Conservation (phyloP, 768 basidiomycete species). For the Tricholoma matsutake region DNA sequence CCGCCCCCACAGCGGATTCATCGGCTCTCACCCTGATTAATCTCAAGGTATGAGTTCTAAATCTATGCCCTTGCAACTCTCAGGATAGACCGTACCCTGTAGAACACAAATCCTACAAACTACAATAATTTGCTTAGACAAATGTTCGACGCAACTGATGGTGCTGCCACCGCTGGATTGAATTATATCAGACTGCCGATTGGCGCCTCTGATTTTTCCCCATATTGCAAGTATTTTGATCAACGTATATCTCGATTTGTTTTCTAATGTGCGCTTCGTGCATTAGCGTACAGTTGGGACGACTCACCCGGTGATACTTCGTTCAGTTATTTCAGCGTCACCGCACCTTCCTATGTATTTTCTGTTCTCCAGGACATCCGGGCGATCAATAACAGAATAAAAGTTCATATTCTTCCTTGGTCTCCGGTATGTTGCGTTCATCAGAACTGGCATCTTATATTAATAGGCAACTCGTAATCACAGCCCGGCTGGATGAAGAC, state of each 20-base stretch:
- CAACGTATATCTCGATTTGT: background rate
- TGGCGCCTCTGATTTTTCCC: slow-evolving; percentile 74
- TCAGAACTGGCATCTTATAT: no score
- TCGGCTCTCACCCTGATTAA: slow-evolving; percentile 58
- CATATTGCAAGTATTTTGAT: slow-evolving; percentile 35
- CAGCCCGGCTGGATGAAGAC: slow-evolving; percentile 83
- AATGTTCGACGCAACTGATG: slow-evolving; percentile 63
- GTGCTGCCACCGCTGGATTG: slow-evolving; percentile 59
- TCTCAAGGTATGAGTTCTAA: slow-evolving; percentile 50
- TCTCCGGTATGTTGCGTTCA: slow-evolving; percentile 51
- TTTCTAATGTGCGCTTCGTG: background rate
- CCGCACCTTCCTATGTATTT: slow-evolving; percentile 62
- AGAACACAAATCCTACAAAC: slow-evolving; percentile 50
- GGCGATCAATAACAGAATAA: slow-evolving; percentile 49
- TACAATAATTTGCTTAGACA: slow-evolving; percentile 59
- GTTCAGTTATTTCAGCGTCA: slow-evolving; percentile 55
- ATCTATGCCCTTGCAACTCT: background rate
- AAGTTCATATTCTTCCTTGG: slow-evolving; percentile 67
- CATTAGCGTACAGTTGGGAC: slow-evolving; percentile 60
- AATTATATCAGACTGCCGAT: slow-evolving; percentile 68
- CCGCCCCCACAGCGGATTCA: slow-evolving; percentile 54
- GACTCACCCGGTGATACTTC: slow-evolving; percentile 60
- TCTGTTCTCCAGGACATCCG: slow-evolving; percentile 62
- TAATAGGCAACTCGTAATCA: slow-evolving; percentile 5
- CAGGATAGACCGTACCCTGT: background rate